Base-by-base conservation (phyloP, 2,329 filamentous ascomycete species). In the Hypoxylon sp. region DNA sequence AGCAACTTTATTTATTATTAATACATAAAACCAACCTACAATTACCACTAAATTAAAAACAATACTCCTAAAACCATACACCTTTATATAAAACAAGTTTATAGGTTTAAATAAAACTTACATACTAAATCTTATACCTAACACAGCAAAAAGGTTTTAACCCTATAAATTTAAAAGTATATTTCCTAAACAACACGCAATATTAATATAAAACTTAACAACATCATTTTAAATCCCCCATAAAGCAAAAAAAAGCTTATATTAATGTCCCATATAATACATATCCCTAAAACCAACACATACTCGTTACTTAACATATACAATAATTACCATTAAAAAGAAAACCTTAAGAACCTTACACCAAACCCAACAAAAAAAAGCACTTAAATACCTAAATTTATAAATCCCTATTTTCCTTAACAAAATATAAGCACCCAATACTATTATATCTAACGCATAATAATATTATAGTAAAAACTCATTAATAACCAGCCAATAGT, bases 401-500 rank as follows among this genome's bases (percentile, higher is more conserved):
- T n/a, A 36, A 36, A 36, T n/a, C 12, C n/a, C 5, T n/a, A 2
- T 1, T 36, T 36, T 36, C 12, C 12, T 33, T 33, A 12, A 50
- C 36, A 50, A 11, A 22, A 33, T 12, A 16, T 9, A 22, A 26
- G 11, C 16, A n/a, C 32, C 22, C 9, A 50, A 50, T 36, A 36
- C 36, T 50, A 36, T 20, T 36, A 20, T 36, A 36, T 50, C 4
- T 14, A 14, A 12, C 24, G n/a, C 3, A 38, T 51, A 36, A 51
- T 51, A 22, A 22, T 33, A 20, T 51, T 51, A 36, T 24, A 33
- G 12, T 14, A 51, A 24, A 24, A 51, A 4, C 3, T 36, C 14
- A 51, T 51, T 51, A 33, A 33, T 51, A 51, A 33, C 8, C 6
- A 51, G 9, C 4, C 22, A 22, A 36, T 51, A 33, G 22, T 51